Evolutionary conservation across 1,284 basidiomycete genomes (phyloP).

Genomic region (Boletus holoroseus): DNA sequence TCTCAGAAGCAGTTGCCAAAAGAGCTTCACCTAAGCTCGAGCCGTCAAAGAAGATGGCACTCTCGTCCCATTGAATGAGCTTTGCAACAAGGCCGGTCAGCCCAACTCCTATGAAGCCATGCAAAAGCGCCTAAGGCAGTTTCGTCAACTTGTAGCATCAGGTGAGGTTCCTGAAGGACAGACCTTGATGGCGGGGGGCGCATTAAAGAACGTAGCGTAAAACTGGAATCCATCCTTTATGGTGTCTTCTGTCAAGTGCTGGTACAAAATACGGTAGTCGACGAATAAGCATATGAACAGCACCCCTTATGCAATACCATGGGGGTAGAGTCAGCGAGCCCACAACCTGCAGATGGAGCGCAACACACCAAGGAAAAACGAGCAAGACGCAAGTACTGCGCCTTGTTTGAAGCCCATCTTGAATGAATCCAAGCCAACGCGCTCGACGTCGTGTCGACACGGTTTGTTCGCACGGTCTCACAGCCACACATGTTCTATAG

Average conservation of each 20-base stretch:
- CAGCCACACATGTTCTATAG: slow-evolving; percentile 15
- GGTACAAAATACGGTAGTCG: slow-evolving; percentile 78
- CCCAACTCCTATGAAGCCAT: slow-evolving; percentile 74
- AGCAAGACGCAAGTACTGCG: slow-evolving; percentile 73
- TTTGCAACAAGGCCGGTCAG: slow-evolving; percentile 70
- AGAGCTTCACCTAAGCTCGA: slow-evolving; percentile 62
- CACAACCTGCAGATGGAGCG: slow-evolving; percentile 2
- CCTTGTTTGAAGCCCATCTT: slow-evolving; percentile 82
- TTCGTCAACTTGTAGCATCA: slow-evolving; percentile 3
- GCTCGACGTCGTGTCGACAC: background rate
- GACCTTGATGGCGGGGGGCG: slow-evolving; percentile 85
- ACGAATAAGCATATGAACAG: slow-evolving; percentile 85
- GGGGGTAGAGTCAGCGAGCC: slow-evolving; percentile 2
- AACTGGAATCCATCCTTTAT: slow-evolving; percentile 77
- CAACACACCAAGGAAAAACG: slow-evolving; percentile 74
- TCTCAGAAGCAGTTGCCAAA: background rate
- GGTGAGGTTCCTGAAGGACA: slow-evolving; percentile 14
- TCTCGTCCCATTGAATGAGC: slow-evolving; percentile 81
- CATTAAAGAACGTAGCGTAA: slow-evolving; percentile 86
- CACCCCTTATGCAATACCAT: slow-evolving; percentile 49
- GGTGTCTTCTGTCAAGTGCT: slow-evolving; percentile 54
- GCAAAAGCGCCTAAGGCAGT: slow-evolving; percentile 63
- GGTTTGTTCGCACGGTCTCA: slow-evolving; percentile 22
- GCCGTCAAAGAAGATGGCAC: slow-evolving; percentile 89
- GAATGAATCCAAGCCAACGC: background rate